Conservation (phyloP, 1,284 basidiomycete genomes). For the Tilletia setariae region DNA sequence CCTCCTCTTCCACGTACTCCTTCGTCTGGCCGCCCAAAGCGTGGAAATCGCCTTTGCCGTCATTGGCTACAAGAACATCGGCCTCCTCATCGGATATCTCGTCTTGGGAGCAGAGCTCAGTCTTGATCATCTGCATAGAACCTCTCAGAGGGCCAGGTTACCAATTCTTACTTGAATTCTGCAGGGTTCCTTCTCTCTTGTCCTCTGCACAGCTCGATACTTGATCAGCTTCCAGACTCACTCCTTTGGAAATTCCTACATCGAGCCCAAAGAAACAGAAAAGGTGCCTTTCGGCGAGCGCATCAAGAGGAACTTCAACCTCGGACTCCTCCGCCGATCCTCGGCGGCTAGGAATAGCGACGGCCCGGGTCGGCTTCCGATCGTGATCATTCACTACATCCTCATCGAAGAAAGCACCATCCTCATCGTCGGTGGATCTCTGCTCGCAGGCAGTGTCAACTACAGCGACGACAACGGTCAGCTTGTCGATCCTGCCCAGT, state of each 20-base stretch:
- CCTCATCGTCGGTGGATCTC: slow-evolving; percentile 28
- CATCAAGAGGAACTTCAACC: not conserved
- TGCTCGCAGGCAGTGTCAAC: not conserved
- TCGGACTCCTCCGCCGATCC: not conserved
- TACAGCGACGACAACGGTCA: not conserved
- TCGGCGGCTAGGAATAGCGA: too few species aligned
- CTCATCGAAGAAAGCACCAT: slow-evolving; percentile 26
- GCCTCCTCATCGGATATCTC: slow-evolving; percentile 33
- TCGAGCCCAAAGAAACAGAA: slow-evolving; percentile 19
- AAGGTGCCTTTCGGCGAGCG: not conserved
- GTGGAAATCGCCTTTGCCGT: slow-evolving; percentile 31
- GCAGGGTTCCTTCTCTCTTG: slow-evolving; percentile 35
- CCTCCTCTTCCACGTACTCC: slow-evolving; percentile 30
- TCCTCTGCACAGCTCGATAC: slow-evolving; percentile 33
- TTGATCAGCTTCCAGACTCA: slow-evolving; percentile 37
- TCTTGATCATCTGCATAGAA: too few species aligned
- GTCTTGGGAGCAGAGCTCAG: slow-evolving; percentile 28
- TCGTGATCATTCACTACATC: slow-evolving; percentile 20
- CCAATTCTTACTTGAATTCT: too few species aligned
- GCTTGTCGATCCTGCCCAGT: not conserved
- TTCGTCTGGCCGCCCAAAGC: slow-evolving; percentile 30
- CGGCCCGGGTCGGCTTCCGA: not conserved
- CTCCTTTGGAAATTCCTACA: slow-evolving; percentile 27
- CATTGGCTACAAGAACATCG: slow-evolving; percentile 22
- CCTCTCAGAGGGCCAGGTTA: too few species aligned